Percentiles rank a stretch among this genome's conserved stretches.
Conservation (phyloP, 176 grass and related monocot genomes). For the Dactylis glomerata region DNA sequence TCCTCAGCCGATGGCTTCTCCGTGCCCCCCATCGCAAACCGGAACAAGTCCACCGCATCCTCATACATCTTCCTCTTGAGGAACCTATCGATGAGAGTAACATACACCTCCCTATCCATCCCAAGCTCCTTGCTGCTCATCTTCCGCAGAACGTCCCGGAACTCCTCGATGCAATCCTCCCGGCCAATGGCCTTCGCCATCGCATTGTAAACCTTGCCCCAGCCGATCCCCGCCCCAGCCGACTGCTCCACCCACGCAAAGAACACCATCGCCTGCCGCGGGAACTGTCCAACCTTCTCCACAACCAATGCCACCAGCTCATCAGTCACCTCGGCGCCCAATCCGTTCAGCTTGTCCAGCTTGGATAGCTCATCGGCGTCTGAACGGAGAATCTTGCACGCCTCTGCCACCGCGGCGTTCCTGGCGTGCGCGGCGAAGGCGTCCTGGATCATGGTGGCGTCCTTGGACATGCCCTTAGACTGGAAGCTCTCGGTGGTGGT, state of each 20-base stretch:
- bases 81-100: conserved; percentile 44
- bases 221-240: conserved; percentile 20
- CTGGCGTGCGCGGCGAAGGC: conserved; percentile 32
- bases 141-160: conserved; percentile 51
- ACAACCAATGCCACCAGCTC: conserved; percentile 53
- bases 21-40: conserved; percentile 36
- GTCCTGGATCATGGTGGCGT: conserved; percentile 49
- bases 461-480: conserved; percentile 42
- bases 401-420: conserved; percentile 37
- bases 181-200: conserved; percentile 50
- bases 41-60: conserved; percentile 53
- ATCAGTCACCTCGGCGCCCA: conserved; percentile 36
- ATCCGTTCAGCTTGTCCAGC: conserved; percentile 32
- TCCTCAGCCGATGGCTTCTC: conserved; percentile 33
- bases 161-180: conserved; percentile 57
- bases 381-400: conserved; percentile 47
- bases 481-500: conserved; percentile 52
- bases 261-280: conserved; percentile 54
- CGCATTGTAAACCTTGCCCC: conserved; percentile 51
- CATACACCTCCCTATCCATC: conserved; percentile 61
- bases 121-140: conserved; percentile 42
- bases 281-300: conserved; percentile 43
- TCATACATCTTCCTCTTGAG: conserved; percentile 48
- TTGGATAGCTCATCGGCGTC: conserved; percentile 18
- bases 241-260: conserved; percentile 59